Evolutionary conservation across 805 yeast species (phyloP).

Genomic region (Ogataea populi-albae): DNA sequence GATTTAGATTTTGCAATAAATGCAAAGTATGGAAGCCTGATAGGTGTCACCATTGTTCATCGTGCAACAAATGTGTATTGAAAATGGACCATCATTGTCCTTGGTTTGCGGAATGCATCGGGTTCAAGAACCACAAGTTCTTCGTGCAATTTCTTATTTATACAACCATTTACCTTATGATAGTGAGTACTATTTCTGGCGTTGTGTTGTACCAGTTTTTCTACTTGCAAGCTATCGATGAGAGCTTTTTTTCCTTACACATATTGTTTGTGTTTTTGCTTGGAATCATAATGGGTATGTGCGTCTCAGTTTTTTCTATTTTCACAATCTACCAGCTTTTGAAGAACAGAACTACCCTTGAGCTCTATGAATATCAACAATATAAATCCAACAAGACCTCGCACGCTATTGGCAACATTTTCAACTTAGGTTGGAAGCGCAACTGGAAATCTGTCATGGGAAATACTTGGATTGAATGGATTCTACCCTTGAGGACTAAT

Average conservation of each 20-base stretch:
- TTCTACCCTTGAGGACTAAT: constrained; percentile 48
- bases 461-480: constrained; percentile 57
- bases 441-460: constrained; percentile 84
- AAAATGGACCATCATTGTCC: constrained; percentile 71
- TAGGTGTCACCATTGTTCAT: constrained; percentile 55
- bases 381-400: constrained; percentile 42
- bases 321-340: constrained; percentile 60
- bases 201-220: constrained; percentile 49
- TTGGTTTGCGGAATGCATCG: constrained; percentile 90
- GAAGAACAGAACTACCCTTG: constrained; percentile 77
- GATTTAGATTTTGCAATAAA: constrained; percentile 56
- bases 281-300: constrained; percentile 49
- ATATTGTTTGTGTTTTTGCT: constrained; percentile 59
- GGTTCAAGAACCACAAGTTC: constrained; percentile 73
- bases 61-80: constrained; percentile 45
- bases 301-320: constrained; percentile 54
- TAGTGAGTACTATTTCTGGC: constrained; percentile 41
- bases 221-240: constrained; percentile 16
- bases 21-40: constrained; percentile 61
- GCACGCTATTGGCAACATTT: constrained; percentile 58
- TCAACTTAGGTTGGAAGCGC: constrained; percentile 60
- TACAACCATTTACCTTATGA: constrained; percentile 44
- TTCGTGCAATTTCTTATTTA: constrained; percentile 72
- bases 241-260: constrained; percentile 50
- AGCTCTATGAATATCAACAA: constrained; percentile 57